Evolutionary conservation across 176 grass and related monocot genomes (phyloP), one percentile per base, ranked within the genome.

Genomic region (Metroxylon sagu): DNA sequence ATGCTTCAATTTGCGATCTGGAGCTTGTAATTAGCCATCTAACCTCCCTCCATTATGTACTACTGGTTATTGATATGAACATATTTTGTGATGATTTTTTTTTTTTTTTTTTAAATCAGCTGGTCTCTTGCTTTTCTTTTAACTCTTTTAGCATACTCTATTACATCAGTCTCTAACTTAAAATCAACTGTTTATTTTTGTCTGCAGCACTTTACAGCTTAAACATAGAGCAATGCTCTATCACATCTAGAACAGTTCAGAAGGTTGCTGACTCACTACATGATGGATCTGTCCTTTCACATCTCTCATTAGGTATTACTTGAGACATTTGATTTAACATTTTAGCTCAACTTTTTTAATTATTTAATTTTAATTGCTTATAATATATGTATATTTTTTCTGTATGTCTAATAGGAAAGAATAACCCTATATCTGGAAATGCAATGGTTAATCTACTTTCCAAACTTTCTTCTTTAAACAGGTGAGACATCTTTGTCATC

Each of bases 211-310:
- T 97, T 19, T 97, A 83, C 79, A 85, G 87, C 79, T 82, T 97
- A 76, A 90, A 83, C 72, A 73, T 97, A 80, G 87, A 97, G 75
- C 87, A 97, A 51, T 97, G 87, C 54, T 88, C 76, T 73, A 88
- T 97, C 65, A 91, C 84, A 27, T 91, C 93, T 69, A 85, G 78
- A 91, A 91, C 84, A 78, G 61, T 97, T 72, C 80, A 97, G 73
- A 97, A 87, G 76, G 76, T 97, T 66, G 62, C 87, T 63, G 87
- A 91, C 73, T 87, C 81, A 77, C 50, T 97, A 17, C 60, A 82
- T 75, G 66, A 85, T 74, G 87, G 52, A 14, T 91, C 87, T 60
- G 81, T 80, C 52, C 84, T 97, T 78, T 91, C 93, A 72, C 87
- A 97, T 82, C 87, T 97, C 27, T 97, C 84, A 52, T 66, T 97